phyloP scores from a whole-genome alignment of 2,329 filamentous ascomycete species.

The Aureobasidium musti region DNA sequence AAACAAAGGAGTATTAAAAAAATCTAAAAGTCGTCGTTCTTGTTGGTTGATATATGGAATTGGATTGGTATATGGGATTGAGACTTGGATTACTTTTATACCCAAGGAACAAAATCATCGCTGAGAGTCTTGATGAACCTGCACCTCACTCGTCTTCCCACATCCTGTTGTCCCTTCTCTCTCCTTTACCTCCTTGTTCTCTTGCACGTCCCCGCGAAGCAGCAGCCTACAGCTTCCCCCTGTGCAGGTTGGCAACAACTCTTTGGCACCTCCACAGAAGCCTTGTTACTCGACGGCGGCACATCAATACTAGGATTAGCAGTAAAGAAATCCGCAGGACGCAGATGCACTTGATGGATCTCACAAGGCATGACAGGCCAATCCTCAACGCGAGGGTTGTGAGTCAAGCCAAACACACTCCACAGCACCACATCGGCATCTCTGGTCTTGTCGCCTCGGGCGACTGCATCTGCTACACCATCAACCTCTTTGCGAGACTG shows the following conservation, averaged over 20 bases:
- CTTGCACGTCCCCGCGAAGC: background rate
- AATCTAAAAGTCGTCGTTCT: no score
- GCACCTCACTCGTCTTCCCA: background rate
- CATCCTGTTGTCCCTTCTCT: no score
- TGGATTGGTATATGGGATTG: no score
- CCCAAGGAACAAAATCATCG: no score
- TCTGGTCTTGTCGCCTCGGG: slow-evolving; percentile 46
- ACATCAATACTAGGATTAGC: slow-evolving; percentile 58
- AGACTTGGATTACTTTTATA: no score
- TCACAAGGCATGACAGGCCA: slow-evolving; percentile 56
- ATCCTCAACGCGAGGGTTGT: slow-evolving; percentile 56
- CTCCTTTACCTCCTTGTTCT: no score
- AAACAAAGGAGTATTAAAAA: no score
- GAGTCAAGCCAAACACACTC: slow-evolving; percentile 54
- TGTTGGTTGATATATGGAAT: no score
- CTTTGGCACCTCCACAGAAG: slow-evolving; percentile 18
- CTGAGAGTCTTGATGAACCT: no score
- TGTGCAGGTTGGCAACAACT: slow-evolving; percentile 22
- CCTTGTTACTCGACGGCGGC: slow-evolving; percentile 41
- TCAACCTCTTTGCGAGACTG: slow-evolving; percentile 46
- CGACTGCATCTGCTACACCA: slow-evolving; percentile 50
- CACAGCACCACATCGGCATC: slow-evolving; percentile 55
- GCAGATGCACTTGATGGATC: slow-evolving; percentile 51
- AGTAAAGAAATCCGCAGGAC: slow-evolving; percentile 57
- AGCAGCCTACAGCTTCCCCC: background rate